phyloP scores from a whole-genome alignment of 495 filamentous ascomycete genomes.

The Neurospora sp. region DNA sequence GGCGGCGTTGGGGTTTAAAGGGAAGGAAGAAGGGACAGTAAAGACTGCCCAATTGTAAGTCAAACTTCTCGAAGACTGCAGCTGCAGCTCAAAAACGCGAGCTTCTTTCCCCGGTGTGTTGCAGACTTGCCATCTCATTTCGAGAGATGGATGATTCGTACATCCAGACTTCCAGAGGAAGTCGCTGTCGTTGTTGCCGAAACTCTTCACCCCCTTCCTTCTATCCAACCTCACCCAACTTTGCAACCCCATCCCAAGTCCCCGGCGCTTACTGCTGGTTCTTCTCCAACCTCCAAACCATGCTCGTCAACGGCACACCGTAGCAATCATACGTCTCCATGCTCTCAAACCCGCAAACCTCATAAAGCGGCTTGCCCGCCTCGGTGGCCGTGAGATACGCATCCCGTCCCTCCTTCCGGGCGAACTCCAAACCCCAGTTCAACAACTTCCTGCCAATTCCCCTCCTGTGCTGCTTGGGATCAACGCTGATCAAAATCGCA shows the following conservation, averaged over 20 bases:
- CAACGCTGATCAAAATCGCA: conserved; percentile 10
- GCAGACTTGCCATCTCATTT: not conserved
- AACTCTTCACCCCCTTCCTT: too few relatives aligned
- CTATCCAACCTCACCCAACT: not conserved
- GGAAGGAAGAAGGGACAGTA: not conserved
- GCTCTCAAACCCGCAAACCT: conserved; percentile 8
- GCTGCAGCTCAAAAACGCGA: not conserved
- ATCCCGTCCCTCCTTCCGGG: conserved; percentile 3
- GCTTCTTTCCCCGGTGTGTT: not conserved
- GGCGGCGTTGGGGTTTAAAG: not conserved
- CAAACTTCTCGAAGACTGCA: not conserved
- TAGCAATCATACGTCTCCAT: not conserved
- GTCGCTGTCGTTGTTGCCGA: not conserved
- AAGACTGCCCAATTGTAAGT: not conserved
- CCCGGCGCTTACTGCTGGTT: not conserved
- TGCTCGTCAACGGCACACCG: not conserved
- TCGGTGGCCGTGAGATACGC: conserved; percentile 12
- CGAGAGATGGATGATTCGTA: not conserved
- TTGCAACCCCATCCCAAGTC: not conserved
- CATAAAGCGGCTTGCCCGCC: conserved; percentile 12
- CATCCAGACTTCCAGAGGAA: not conserved
- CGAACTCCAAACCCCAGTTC: conserved; percentile 12
- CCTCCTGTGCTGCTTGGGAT: conserved; percentile 14
- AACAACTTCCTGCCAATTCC: conserved; percentile 19
- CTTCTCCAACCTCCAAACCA: not conserved